Percentiles rank a stretch among this genome's conserved stretches.
Conservation (phyloP, 2,329 filamentous ascomycete genomes). For the Beauveria brongniartii region DNA sequence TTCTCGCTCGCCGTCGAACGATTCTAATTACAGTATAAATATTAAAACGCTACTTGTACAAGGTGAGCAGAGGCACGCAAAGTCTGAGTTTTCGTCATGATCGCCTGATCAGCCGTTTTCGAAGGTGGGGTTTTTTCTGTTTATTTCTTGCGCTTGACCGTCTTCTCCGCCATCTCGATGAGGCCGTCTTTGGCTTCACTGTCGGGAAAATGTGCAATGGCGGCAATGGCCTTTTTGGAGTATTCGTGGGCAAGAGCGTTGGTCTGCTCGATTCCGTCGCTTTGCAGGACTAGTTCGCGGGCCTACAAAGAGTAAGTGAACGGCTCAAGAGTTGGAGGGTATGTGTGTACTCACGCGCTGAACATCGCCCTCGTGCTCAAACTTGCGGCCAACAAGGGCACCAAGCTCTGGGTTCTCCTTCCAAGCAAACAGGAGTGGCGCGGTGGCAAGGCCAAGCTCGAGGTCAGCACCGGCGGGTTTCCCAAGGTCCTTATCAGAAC, state of each 20-base stretch:
- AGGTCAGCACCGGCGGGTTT: conserved; percentile 94
- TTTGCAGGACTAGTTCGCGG: conserved; percentile 72
- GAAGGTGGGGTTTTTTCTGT: background rate
- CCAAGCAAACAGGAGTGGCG: conserved; percentile 93
- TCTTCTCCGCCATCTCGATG: conserved; percentile 89
- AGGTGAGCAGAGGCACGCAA: background rate
- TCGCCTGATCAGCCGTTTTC: conserved; percentile 8
- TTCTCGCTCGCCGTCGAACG: background rate
- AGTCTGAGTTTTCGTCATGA: background rate
- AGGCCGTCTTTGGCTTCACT: conserved; percentile 90
- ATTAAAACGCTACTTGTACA: conserved; percentile 14
- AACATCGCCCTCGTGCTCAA: conserved; percentile 75
- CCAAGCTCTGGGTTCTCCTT: conserved; percentile 79
- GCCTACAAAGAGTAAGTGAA: conserved; percentile 47
- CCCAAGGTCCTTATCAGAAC: conserved; percentile 74
- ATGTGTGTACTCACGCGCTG: conserved; percentile 54
- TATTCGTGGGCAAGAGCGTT: conserved; percentile 86
- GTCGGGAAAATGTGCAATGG: conserved; percentile 80
- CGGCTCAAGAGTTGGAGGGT: background rate
- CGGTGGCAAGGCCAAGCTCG: conserved; percentile 87
- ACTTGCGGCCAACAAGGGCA: conserved; percentile 84
- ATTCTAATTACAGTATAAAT: conserved; percentile 1
- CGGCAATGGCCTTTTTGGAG: conserved; percentile 74
- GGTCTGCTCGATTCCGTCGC: conserved; percentile 86
- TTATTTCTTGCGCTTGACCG: conserved; percentile 79